Evolutionary conservation across 1,284 basidiomycete species (phyloP).

Genomic region (Sanghuangporus weigelae): DNA sequence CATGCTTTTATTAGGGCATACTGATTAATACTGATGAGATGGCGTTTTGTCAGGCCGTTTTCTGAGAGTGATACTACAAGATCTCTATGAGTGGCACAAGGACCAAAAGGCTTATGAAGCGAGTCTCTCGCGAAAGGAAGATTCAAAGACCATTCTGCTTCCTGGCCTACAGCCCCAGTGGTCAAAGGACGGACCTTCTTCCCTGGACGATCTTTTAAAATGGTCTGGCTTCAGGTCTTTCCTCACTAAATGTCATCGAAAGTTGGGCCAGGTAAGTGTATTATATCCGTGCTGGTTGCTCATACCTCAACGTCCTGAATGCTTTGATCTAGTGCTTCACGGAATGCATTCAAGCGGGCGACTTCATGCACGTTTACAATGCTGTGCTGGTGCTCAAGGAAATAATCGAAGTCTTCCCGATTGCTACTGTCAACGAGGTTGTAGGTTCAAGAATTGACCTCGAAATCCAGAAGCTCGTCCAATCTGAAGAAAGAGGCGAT

Average conservation of each 20-base stretch:
- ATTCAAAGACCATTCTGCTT: conserved; percentile 56
- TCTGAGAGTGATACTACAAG: conserved; percentile 71
- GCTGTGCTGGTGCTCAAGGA: conserved; percentile 87
- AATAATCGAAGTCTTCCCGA: conserved; percentile 82
- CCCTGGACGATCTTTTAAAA: conserved; percentile 52
- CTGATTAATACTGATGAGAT: conserved; percentile 12
- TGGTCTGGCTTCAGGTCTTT: conserved; percentile 72
- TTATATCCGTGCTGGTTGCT: neutral
- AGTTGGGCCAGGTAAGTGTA: conserved; percentile 52
- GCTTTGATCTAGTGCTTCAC: conserved; percentile 45
- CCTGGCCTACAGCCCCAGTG: conserved; percentile 61
- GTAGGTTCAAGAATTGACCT: conserved; percentile 55
- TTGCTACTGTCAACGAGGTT: conserved; percentile 50
- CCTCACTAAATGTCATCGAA: conserved; percentile 79
- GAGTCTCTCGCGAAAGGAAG: conserved; percentile 60
- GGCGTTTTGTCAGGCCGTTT: conserved; percentile 61
- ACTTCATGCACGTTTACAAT: conserved; percentile 95
- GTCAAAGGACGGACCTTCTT: conserved; percentile 37
- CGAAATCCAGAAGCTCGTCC: conserved; percentile 64
- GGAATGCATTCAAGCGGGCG: conserved; percentile 65
- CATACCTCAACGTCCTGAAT: neutral
- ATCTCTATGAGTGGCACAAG: conserved; percentile 72
- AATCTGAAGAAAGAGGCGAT: conserved; percentile 74
- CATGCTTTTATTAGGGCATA: neutral
- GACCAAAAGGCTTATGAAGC: conserved; percentile 62